Percentiles rank a stretch among this genome's conserved stretches.
Evolutionary conservation across 192 early-diverging fungal genomes (phyloP).

Genomic region (Backusella australiensis): DNA sequence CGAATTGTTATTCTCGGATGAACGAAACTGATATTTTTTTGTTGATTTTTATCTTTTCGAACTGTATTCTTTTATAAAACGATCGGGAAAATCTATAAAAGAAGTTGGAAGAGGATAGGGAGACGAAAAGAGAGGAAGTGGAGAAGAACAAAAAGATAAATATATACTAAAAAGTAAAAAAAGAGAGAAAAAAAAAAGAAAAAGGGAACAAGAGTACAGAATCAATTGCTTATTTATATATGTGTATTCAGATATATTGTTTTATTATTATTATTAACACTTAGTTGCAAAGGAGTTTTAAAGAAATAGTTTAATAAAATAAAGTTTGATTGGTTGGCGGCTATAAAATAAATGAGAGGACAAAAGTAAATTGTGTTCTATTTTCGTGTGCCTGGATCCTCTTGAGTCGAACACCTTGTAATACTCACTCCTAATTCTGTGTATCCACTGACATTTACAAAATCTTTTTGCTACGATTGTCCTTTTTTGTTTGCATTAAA

Average conservation of each 20-base stretch:
- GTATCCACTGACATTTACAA: not conserved
- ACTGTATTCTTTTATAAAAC: not conserved
- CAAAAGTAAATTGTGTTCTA: constrained; percentile 12
- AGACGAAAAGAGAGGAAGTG: not conserved
- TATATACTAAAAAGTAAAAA: not conserved
- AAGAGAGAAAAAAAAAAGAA: not conserved
- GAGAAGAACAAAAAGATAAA: constrained; percentile 1
- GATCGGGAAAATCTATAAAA: constrained; percentile 1
- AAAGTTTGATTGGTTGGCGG: constrained; percentile 11
- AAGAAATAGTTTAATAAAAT: not conserved
- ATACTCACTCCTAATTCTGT: constrained; percentile 8
- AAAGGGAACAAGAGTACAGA: constrained; percentile 3
- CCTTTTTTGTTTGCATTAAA: not conserved
- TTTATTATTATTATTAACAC: not conserved
- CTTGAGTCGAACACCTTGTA: not conserved
- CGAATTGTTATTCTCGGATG: not conserved
- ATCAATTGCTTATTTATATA: not conserved
- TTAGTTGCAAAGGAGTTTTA: not conserved
- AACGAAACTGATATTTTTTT: not conserved
- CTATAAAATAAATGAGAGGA: not conserved
- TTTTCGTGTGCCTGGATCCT: constrained; percentile 8
- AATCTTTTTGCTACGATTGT: not conserved
- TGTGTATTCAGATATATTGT: not conserved
- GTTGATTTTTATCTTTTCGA: not conserved
- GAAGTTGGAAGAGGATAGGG: not conserved